Evolutionary conservation across 2,329 filamentous ascomycete genomes (phyloP).

Genomic region (Fusarium redolens): DNA sequence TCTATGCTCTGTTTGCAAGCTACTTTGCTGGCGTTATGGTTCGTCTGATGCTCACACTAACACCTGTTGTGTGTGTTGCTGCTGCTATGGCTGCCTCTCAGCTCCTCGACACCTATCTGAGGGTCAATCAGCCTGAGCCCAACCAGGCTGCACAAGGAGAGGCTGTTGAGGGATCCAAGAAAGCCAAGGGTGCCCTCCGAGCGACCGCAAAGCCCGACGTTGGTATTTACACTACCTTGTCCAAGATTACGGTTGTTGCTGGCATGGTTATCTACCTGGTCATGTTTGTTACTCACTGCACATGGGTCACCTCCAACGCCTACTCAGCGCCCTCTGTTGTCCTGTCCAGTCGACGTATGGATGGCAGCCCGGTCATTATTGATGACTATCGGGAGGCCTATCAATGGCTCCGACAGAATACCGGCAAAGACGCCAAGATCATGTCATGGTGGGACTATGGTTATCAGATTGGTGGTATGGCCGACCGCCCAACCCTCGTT

Average conservation of each 20-base stretch:
- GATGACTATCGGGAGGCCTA: conserved; percentile 99
- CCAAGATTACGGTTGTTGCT: conserved; percentile 81
- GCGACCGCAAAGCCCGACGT: conserved; percentile 79
- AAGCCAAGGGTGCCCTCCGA: conserved; percentile 67
- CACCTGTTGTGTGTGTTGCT: conserved; percentile 94
- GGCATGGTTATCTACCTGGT: conserved; percentile 83
- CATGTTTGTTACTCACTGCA: conserved; percentile 96
- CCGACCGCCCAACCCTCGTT: conserved; percentile 93
- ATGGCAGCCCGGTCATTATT: conserved; percentile 97
- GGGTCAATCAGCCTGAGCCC: conserved; percentile 69
- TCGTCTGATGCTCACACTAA: conserved; percentile 96
- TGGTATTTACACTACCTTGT: conserved; percentile 84
- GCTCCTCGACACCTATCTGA: conserved; percentile 88
- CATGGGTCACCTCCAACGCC: conserved; percentile 98
- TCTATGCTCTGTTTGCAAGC: conserved; percentile 95
- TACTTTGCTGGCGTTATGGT: conserved; percentile 99
- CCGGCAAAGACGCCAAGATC: conserved; percentile 92
- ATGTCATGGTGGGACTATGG: conserved; percentile 99
- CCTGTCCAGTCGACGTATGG: conserved; percentile 88
- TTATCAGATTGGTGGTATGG: conserved; percentile 99
- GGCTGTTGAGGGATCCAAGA: conserved; percentile 66
- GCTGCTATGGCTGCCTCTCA: conserved; percentile 89
- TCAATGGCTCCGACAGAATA: conserved; percentile 99
- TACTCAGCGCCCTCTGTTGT: conserved; percentile 99
- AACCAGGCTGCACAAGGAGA: conserved; percentile 55